phyloP scores from a whole-genome alignment of 2,329 filamentous ascomycete species.

The Xylariaceae sp. region DNA sequence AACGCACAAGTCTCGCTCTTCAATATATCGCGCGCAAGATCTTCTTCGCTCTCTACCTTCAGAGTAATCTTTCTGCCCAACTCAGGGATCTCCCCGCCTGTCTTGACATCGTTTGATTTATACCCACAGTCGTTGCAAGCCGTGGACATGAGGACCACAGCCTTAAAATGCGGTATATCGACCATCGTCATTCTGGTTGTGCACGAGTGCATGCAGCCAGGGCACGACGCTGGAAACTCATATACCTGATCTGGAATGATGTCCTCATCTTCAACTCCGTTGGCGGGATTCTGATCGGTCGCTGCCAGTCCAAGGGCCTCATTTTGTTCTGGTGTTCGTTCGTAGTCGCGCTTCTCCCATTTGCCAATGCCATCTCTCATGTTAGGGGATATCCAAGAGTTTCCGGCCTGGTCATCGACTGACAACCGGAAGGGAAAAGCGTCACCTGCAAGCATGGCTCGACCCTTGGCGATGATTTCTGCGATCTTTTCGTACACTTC shows the following conservation, averaged over 20 bases:
- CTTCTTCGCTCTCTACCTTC: conserved; percentile 68
- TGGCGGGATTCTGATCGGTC: conserved; percentile 55
- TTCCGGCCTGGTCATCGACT: conserved; percentile 90
- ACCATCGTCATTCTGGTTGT: conserved; percentile 99
- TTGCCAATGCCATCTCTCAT: conserved; percentile 81
- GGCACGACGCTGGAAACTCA: conserved; percentile 88
- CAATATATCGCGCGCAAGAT: conserved; percentile 90
- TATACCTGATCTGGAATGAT: conserved; percentile 94
- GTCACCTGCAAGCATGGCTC: conserved; percentile 77
- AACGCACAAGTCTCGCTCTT: conserved; percentile 94
- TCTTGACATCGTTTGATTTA: conserved; percentile 96
- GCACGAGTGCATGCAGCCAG: conserved; percentile 85
- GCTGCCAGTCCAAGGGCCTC: conserved; percentile 75
- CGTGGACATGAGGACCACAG: conserved; percentile 94
- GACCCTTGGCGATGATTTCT: conserved; percentile 74
- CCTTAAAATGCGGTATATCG: conserved; percentile 96
- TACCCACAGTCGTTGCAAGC: conserved; percentile 92
- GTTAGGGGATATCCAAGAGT: conserved; percentile 94
- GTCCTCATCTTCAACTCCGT: conserved; percentile 75
- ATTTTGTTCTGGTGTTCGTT: conserved; percentile 85
- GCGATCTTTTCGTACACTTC: conserved; percentile 81
- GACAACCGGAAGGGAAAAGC: conserved; percentile 87
- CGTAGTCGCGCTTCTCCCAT: conserved; percentile 85
- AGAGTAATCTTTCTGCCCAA: conserved; percentile 85
- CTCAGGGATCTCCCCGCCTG: conserved; percentile 87